Percentiles rank a stretch among this genome's conserved stretches.
phyloP scores from a whole-genome alignment of 1,284 basidiomycete species.

The Sporisorium graminicola region DNA sequence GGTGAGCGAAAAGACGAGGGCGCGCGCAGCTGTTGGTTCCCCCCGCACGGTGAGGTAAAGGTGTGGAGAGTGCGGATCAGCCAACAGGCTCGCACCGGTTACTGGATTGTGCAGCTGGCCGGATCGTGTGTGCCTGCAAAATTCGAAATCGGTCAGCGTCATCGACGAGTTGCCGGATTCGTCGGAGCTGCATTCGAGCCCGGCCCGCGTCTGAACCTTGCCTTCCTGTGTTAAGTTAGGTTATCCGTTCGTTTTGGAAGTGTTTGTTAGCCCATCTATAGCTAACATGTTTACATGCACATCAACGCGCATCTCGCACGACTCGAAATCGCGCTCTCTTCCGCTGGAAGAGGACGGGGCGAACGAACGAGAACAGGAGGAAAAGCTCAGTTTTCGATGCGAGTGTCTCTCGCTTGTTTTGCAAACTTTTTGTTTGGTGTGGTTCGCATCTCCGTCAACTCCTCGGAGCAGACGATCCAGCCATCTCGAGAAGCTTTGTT shows the following conservation, averaged over 20 bases:
- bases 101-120: conserved; percentile 7
- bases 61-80: too few relatives aligned
- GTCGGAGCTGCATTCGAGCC: conserved; percentile 19
- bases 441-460: conserved; percentile 12
- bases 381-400: conserved; percentile 4
- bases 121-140: neutral
- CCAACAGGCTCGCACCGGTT: conserved; percentile 27
- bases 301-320: neutral
- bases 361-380: neutral
- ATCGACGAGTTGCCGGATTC: conserved; percentile 18
- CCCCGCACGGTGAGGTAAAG: too few relatives aligned
- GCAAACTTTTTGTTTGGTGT: neutral
- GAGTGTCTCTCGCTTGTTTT: neutral
- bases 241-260: too few relatives aligned
- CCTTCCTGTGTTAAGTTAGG: too few relatives aligned
- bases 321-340: neutral
- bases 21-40: too few relatives aligned
- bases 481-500: neutral
- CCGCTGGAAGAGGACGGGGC: neutral
- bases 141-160: conserved; percentile 26
- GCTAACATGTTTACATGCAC: too few relatives aligned
- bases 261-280: too few relatives aligned
- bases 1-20: too few relatives aligned
- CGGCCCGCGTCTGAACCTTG: too few relatives aligned
- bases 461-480: conserved; percentile 13